A percentile compares a stretch with the other conserved stretches of the same genome.
These are phyloP conservation scores for Bauhinia variegata DNA, from an alignment of 306 rosid genomes.

Conservation along the genomic window DNA sequence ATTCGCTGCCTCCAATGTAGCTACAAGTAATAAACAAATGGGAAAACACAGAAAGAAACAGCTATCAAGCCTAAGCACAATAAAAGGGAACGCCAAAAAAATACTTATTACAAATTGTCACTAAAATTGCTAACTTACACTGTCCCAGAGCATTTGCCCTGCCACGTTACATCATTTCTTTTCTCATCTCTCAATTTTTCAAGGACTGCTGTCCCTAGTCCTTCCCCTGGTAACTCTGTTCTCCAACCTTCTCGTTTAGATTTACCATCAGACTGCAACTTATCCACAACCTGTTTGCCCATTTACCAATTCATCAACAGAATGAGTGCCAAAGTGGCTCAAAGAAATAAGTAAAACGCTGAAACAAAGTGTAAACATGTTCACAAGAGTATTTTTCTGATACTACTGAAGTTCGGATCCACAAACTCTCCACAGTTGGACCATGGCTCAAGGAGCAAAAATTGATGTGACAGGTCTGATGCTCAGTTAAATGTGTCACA, in stretches of 20 bases:
- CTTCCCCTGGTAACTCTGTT: constrained; percentile 66
- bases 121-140: constrained; percentile 71
- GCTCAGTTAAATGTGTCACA: too few relatives aligned
- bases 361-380: constrained; percentile 1
- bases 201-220: constrained; percentile 68
- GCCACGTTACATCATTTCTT: constrained; percentile 75
- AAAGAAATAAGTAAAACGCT: constrained; percentile 9
- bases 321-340: constrained; percentile 18
- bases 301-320: constrained; percentile 36
- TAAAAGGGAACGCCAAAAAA: constrained; percentile 15
- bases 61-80: constrained; percentile 12
- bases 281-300: constrained; percentile 76
- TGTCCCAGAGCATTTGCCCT: constrained; percentile 99
- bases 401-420: not conserved
- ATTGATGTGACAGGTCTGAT: too few relatives aligned
- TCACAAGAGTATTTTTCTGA: not conserved
- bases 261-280: constrained; percentile 70
- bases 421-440: constrained; percentile 8
- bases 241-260: constrained; percentile 80
- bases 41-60: not conserved
- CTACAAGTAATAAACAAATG: constrained; percentile 54
- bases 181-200: constrained; percentile 78
- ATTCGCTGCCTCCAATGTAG: constrained; percentile 88
- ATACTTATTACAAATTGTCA: too few relatives aligned
- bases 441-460: too few relatives aligned